Percentiles rank a stretch among this genome's conserved stretches.
Conservation (phyloP, 2,329 filamentous ascomycete genomes). For the Colletotrichum costaricense region DNA sequence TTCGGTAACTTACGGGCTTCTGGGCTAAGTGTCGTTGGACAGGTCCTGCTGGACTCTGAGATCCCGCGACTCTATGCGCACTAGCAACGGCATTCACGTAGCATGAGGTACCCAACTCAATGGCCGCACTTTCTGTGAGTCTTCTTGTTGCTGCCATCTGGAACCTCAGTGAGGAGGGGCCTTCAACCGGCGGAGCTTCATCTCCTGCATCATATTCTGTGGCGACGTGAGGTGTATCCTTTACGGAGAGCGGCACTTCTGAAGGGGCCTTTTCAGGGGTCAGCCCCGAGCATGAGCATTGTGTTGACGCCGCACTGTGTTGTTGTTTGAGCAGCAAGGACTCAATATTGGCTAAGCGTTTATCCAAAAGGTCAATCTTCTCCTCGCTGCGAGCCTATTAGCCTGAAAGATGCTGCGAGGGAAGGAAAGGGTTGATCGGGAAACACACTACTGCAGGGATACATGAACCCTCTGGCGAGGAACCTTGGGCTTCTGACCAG, state of each 20-base stretch:
- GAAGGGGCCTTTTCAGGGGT: background rate
- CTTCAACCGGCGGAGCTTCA: background rate
- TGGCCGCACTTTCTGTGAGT: background rate
- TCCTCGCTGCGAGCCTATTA: background rate
- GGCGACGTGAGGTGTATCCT: background rate
- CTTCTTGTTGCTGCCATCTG: background rate
- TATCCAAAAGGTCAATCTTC: conserved; percentile 10
- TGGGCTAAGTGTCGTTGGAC: background rate
- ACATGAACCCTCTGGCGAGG: conserved; percentile 9
- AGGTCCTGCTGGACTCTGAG: background rate
- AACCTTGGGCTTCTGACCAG: conserved; percentile 21
- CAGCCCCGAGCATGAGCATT: background rate
- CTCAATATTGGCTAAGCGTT: conserved; percentile 8
- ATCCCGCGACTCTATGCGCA: background rate
- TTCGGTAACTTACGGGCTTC: background rate
- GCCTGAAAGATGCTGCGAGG: too few relatives aligned
- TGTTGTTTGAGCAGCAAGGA: background rate
- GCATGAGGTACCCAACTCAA: background rate
- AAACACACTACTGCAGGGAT: background rate
- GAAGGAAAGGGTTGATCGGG: background rate
- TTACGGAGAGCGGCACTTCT: background rate
- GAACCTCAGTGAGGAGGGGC: background rate
- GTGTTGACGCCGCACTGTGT: background rate
- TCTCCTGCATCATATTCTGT: background rate
- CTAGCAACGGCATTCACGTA: background rate